These are phyloP conservation scores for Penicillium sp. DNA, from an alignment of 2,329 filamentous ascomycete species.

Conservation along the genomic window DNA sequence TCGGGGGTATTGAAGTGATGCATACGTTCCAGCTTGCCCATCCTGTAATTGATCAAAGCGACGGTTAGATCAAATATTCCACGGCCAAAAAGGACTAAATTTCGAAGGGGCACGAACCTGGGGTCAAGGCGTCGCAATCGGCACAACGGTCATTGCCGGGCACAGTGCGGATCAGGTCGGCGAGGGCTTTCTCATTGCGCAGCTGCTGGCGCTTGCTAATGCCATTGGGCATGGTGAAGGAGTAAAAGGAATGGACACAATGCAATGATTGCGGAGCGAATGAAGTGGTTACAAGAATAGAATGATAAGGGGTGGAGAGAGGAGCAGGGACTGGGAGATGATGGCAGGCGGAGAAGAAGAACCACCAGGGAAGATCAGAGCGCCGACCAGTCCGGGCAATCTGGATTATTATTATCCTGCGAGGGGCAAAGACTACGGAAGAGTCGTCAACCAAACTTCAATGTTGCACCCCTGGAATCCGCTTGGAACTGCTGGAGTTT, in stretches of 20 bases:
- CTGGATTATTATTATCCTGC: not conserved
- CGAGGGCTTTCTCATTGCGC: constrained; percentile 89
- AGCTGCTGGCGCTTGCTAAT: constrained; percentile 96
- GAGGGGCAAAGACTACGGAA: not conserved
- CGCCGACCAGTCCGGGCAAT: not conserved
- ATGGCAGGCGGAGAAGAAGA: not conserved
- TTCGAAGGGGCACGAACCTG: constrained; percentile 62
- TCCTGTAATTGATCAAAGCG: constrained; percentile 52
- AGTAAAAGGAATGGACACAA: constrained; percentile 21
- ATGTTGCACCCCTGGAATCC: not conserved
- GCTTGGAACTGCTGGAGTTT: not conserved
- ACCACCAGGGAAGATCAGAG: not conserved
- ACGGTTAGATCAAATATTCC: not conserved
- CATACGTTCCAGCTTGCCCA: constrained; percentile 97
- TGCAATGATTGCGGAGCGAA: constrained; percentile 18
- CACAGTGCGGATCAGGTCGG: constrained; percentile 81
- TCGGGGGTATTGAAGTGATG: constrained; percentile 22
- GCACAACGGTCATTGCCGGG: constrained; percentile 92
- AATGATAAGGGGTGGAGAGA: constrained; percentile 12
- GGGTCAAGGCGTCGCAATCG: constrained; percentile 88
- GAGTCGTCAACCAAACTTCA: not conserved
- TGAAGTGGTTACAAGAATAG: not conserved
- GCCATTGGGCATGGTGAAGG: constrained; percentile 63
- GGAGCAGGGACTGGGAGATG: constrained; percentile 12
- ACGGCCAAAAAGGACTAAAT: not conserved